Conservation (phyloP, 2,329 filamentous ascomycete species). For the Didymella sp. region DNA sequence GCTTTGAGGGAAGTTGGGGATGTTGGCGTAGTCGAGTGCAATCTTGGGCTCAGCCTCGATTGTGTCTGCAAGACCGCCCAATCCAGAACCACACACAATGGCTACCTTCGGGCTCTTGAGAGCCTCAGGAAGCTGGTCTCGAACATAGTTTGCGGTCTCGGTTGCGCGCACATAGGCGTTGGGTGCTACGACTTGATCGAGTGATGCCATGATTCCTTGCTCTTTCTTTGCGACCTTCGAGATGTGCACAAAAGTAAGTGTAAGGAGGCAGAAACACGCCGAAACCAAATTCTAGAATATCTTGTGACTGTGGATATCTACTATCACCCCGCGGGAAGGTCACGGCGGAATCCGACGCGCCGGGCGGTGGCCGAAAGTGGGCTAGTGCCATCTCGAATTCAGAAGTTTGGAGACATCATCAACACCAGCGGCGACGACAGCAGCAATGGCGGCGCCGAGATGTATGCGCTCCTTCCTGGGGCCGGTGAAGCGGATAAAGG, state of each 20-base stretch:
- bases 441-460: slow-evolving; percentile 54
- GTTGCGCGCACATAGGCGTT: slow-evolving; percentile 53
- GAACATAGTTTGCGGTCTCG: slow-evolving; percentile 61
- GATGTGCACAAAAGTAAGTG: not conserved
- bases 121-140: slow-evolving; percentile 56
- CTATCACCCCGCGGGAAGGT: slow-evolving; percentile 39
- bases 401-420: slow-evolving; percentile 28
- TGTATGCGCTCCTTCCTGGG: slow-evolving; percentile 54
- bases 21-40: slow-evolving; percentile 64
- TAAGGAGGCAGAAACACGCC: not conserved
- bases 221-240: slow-evolving; percentile 3
- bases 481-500: slow-evolving; percentile 54
- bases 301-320: slow-evolving; percentile 5
- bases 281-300: not conserved
- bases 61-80: slow-evolving; percentile 66
- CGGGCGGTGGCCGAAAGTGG: slow-evolving; percentile 35
- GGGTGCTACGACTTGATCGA: slow-evolving; percentile 32
- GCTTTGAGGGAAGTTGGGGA: slow-evolving; percentile 67
- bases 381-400: slow-evolving; percentile 33
- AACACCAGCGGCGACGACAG: slow-evolving; percentile 24
- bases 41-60: slow-evolving; percentile 59
- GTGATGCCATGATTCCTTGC: slow-evolving; percentile 14
- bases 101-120: slow-evolving; percentile 64
- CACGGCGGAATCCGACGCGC: slow-evolving; percentile 41
- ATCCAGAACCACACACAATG: slow-evolving; percentile 69